Evolutionary conservation across 2,329 filamentous ascomycete genomes (phyloP), one percentile per base, ranked within the genome.

Genomic region (Neonectria neomacrospora): DNA sequence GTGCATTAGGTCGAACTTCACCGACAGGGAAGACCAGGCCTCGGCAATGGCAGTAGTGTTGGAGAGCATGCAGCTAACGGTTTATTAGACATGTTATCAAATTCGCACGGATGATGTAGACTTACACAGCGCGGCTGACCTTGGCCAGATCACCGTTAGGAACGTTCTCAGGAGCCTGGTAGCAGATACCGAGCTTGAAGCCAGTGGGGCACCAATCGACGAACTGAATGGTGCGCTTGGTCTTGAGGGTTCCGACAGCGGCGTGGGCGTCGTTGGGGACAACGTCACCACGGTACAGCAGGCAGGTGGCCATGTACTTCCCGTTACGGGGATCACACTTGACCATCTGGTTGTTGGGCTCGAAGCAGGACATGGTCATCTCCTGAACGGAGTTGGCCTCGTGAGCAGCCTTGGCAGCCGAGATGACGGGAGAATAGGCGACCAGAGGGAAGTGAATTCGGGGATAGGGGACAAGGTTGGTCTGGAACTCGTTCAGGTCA

Each of bases 1-100:
- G 90, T 98, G 97, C 96, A 99, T 99, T 80, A 99, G 93, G 79
- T 99, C 96, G 86, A 99, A 99, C 86, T 99, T 99, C 88, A 91
- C 89, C 67, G 94, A 96, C 70, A 99, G 89, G 72, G 94, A 94
- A 69, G 92, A 94, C 96, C 96, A 99, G 69, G 96, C 96, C 85
- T 98, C 95, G 77, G 95, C 92, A 77, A 99, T 99, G 77, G 96
- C 95, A 56, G 96, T 99, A 75, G 96, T 99, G 89, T 99, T 96
- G 84, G 92, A 95, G 69, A 99, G 87, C 96, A 99, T 98, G 90
- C 95, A 97, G 71, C 91, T 93, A 76, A 41, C 44, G 22, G 9
- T 1, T 32, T 52, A 8, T 60, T 59, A 62, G 50, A 34, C 32
- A 37, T 3, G 14, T 12, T 14, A 8, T 66, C 52, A 61, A 47